Conservation (phyloP, 768 basidiomycete species). For the Neoboletus subvelutipes region DNA sequence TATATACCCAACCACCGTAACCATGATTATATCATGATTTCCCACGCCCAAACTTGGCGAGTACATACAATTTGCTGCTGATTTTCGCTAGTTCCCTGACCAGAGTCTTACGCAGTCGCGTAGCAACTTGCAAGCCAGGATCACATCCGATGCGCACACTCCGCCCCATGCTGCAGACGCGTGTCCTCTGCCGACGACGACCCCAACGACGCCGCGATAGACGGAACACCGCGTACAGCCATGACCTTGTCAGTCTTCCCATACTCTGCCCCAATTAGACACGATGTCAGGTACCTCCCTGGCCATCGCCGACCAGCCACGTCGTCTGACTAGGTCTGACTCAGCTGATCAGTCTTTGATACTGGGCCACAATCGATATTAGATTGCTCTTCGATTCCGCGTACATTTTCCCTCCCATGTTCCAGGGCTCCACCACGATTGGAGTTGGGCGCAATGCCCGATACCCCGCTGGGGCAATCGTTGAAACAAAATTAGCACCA, state of each 20-base stretch:
- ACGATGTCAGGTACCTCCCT: conserved; percentile 20
- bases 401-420: neutral
- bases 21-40: conserved; percentile 27
- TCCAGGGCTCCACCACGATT: conserved; percentile 3
- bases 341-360: conserved; percentile 3
- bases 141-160: neutral
- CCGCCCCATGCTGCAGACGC: conserved; percentile 8
- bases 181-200: conserved; percentile 14
- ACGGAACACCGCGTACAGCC: conserved; percentile 3
- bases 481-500: conserved; percentile 8
- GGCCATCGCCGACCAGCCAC: conserved; percentile 20
- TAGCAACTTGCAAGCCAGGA: conserved; percentile 1
- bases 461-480: neutral
- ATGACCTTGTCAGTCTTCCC: conserved; percentile 8
- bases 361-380: conserved; percentile 17
- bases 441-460: neutral
- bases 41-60: conserved; percentile 19
- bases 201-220: neutral
- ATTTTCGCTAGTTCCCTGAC: neutral
- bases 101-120: conserved; percentile 6
- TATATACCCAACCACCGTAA: conserved; percentile 22
- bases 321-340: conserved; percentile 11
- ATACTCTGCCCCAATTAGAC: conserved; percentile 14
- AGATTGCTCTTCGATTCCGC: neutral
- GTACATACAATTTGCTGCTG: neutral